Conservation (phyloP, 2,329 filamentous ascomycete species). For the Neospermospora avenae region DNA sequence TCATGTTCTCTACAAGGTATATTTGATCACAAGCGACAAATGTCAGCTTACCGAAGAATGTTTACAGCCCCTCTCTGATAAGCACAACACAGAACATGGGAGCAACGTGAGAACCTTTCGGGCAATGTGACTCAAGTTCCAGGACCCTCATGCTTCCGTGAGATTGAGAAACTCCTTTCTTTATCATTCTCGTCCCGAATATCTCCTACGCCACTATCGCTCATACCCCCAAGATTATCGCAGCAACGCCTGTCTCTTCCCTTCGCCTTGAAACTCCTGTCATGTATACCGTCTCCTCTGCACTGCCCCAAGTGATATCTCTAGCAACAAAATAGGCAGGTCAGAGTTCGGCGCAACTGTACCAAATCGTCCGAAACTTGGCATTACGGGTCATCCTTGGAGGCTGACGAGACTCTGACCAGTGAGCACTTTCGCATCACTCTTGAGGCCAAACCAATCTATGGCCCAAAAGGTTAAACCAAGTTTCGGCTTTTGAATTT, state of each 20-base stretch:
- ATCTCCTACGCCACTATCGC: background rate
- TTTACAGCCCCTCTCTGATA: too few relatives aligned
- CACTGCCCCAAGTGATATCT: background rate
- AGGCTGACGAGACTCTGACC: background rate
- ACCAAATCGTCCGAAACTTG: too few relatives aligned
- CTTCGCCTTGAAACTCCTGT: background rate
- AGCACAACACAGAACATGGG: too few relatives aligned
- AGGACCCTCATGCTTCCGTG: too few relatives aligned
- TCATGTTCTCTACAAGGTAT: too few relatives aligned
- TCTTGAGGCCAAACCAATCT: conserved; percentile 20
- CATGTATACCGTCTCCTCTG: background rate
- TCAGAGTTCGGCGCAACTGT: background rate
- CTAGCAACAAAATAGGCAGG: background rate
- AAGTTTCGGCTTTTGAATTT: conserved; percentile 1
- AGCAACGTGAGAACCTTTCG: too few relatives aligned
- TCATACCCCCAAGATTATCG: background rate
- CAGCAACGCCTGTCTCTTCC: background rate
- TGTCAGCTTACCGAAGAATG: too few relatives aligned
- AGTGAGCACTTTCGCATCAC: conserved; percentile 1
- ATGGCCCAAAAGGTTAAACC: conserved; percentile 20
- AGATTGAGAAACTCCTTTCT: background rate
- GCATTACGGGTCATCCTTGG: background rate
- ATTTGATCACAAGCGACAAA: too few relatives aligned
- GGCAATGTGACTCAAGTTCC: too few relatives aligned
- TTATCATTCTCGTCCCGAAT: background rate